Evolutionary conservation across 306 rosid species (phyloP).

Genomic region (Vigna nakashimae): DNA sequence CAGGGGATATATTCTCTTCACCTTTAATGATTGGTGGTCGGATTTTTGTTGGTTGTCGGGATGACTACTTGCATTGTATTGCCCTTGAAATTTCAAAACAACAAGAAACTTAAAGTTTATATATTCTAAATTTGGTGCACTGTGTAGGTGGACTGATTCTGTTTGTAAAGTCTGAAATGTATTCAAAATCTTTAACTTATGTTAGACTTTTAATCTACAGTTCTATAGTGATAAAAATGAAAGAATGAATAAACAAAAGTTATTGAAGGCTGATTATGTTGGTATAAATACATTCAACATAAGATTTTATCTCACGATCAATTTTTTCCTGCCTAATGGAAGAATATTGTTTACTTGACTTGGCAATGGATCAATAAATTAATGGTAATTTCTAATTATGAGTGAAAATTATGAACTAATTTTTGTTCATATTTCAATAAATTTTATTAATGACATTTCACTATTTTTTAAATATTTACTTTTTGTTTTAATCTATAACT

Average conservation of each 20-base stretch:
- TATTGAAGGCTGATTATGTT: no score
- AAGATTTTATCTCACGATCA: background rate
- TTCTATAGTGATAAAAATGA: background rate
- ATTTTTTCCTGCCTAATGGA: no score
- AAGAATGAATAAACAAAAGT: background rate
- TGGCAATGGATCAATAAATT: no score
- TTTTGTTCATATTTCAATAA: no score
- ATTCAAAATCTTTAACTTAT: background rate
- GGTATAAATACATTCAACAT: background rate
- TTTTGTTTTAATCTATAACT: no score
- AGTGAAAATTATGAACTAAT: no score
- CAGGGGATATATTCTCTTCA: constrained; percentile 82
- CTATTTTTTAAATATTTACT: no score
- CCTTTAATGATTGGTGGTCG: constrained; percentile 84
- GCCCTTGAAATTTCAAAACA: constrained; percentile 49
- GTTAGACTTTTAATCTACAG: background rate
- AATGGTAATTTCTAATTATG: no score
- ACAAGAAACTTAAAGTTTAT: constrained; percentile 30
- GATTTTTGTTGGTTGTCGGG: constrained; percentile 87
- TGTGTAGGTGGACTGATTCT: background rate
- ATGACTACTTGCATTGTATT: constrained; percentile 79
- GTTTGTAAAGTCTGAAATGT: background rate
- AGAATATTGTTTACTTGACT: no score
- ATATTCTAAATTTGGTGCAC: constrained; percentile 25
- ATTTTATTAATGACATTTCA: no score